Conservation (phyloP, 805 yeast genomes). For the Candida quercuum region DNA sequence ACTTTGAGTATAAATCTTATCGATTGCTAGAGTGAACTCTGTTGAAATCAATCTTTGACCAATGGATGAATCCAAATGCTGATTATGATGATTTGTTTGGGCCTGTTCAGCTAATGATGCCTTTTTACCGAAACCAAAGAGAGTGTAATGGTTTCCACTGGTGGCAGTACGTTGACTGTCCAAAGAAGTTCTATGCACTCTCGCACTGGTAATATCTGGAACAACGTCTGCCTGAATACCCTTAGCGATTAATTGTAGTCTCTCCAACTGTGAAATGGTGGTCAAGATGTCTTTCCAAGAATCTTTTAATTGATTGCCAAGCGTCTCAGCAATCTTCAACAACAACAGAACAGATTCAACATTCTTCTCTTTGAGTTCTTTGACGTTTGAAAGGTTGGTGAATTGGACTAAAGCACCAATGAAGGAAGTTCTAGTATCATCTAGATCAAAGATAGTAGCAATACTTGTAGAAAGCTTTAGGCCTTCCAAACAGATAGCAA, state of each 20-base stretch:
- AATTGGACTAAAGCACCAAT: slow-evolving; percentile 87
- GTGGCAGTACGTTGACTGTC: slow-evolving; percentile 44
- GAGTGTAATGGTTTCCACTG: slow-evolving; percentile 33
- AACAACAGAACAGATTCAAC: slow-evolving; percentile 73
- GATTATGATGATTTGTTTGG: slow-evolving; percentile 65
- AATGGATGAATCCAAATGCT: slow-evolving; percentile 54
- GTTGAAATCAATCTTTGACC: slow-evolving; percentile 56
- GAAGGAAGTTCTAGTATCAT: slow-evolving; percentile 83
- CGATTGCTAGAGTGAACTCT: slow-evolving; percentile 74
- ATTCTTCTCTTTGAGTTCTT: slow-evolving; percentile 74
- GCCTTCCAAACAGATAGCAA: slow-evolving; percentile 75
- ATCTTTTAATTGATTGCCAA: slow-evolving; percentile 65
- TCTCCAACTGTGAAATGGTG: slow-evolving; percentile 84
- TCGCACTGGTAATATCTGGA: slow-evolving; percentile 81
- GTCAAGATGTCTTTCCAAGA: slow-evolving; percentile 85
- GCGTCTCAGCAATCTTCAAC: slow-evolving; percentile 70
- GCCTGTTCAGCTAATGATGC: slow-evolving; percentile 62
- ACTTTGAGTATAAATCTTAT: slow-evolving; percentile 81
- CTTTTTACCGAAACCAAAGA: slow-evolving; percentile 51
- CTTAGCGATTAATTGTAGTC: slow-evolving; percentile 80
- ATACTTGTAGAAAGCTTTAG: slow-evolving; percentile 76
- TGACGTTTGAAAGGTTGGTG: slow-evolving; percentile 71
- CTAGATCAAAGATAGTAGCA: slow-evolving; percentile 77
- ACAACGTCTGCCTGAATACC: slow-evolving; percentile 80
- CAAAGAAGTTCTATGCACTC: slow-evolving; percentile 40